Evolutionary conservation across 257 asterid species (phyloP).

Genomic region (Euphrasia confusa): DNA sequence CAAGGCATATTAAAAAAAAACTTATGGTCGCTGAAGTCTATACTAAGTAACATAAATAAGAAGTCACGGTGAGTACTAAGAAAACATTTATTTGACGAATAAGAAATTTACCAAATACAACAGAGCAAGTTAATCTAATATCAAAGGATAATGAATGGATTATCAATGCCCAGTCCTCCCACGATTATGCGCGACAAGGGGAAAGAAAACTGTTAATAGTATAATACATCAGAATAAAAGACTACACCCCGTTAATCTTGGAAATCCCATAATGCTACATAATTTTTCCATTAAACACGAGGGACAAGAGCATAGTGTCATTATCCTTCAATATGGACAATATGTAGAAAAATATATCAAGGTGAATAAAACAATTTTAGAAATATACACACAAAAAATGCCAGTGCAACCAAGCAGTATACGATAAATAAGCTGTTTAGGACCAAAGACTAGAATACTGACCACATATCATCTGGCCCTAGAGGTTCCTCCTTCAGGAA

Average conservation of each 20-base stretch:
- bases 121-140: conserved; percentile 9
- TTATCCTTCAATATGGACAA: conserved; percentile 10
- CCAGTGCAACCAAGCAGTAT: conserved; percentile 16
- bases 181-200: conserved; percentile 13
- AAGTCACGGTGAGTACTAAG: conserved; percentile 4
- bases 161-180: conserved; percentile 5
- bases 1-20: conserved; percentile 24
- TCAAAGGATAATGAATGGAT: neutral
- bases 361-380: conserved; percentile 13
- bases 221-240: conserved; percentile 6
- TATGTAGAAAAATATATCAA: neutral
- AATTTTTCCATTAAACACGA: neutral
- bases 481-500: conserved; percentile 96
- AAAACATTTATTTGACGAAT: conserved; percentile 17
- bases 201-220: neutral
- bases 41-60: conserved; percentile 10
- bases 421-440: conserved; percentile 9
- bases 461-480: conserved; percentile 99
- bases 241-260: neutral
- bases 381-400: conserved; percentile 10
- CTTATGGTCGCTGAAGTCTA: conserved; percentile 7
- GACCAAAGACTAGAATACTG: conserved; percentile 36
- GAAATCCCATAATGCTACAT: neutral
- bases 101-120: conserved; percentile 1
- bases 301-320: conserved; percentile 8